Percentiles rank a stretch among this genome's conserved stretches.
These are phyloP conservation scores for Aureobasidium mangrovei DNA, from an alignment of 2,329 filamentous ascomycete genomes.

Conservation along the genomic window DNA sequence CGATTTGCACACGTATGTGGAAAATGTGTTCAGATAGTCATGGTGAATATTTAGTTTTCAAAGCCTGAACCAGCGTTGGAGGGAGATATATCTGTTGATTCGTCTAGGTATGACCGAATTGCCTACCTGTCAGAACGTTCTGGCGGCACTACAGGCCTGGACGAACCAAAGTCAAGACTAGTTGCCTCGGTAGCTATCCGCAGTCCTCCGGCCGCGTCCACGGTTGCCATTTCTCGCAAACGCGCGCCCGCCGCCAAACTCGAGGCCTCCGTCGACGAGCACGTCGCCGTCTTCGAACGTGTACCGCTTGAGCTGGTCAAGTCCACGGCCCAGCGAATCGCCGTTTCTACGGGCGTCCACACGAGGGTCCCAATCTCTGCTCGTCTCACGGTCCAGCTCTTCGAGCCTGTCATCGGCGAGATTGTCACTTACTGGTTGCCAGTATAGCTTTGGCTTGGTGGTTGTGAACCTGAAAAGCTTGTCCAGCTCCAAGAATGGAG, in stretches of 20 bases:
- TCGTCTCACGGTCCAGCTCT: conserved; percentile 41
- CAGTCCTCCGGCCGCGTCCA: conserved; percentile 15
- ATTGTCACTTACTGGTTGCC: conserved; percentile 54
- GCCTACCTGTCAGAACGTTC: not conserved
- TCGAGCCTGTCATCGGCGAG: conserved; percentile 58
- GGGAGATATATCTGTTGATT: too few species aligned
- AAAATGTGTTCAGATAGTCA: too few species aligned
- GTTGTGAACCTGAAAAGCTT: conserved; percentile 52
- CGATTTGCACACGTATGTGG: too few species aligned
- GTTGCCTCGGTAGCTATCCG: not conserved
- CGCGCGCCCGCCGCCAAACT: conserved; percentile 23
- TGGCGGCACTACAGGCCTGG: not conserved
- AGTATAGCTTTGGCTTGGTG: conserved; percentile 58
- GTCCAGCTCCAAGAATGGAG: conserved; percentile 47
- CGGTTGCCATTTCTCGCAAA: conserved; percentile 17
- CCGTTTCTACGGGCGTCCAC: conserved; percentile 22
- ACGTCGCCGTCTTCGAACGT: conserved; percentile 37
- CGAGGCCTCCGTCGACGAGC: conserved; percentile 34
- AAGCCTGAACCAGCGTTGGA: too few species aligned
- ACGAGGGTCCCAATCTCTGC: conserved; percentile 31
- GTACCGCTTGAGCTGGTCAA: conserved; percentile 33
- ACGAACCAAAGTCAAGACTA: not conserved
- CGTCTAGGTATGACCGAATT: not conserved
- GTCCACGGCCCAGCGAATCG: conserved; percentile 17
- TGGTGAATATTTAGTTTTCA: too few species aligned